Evolutionary conservation across 257 asterid genomes (phyloP).

Genomic region (Solanum chmielewskii): DNA sequence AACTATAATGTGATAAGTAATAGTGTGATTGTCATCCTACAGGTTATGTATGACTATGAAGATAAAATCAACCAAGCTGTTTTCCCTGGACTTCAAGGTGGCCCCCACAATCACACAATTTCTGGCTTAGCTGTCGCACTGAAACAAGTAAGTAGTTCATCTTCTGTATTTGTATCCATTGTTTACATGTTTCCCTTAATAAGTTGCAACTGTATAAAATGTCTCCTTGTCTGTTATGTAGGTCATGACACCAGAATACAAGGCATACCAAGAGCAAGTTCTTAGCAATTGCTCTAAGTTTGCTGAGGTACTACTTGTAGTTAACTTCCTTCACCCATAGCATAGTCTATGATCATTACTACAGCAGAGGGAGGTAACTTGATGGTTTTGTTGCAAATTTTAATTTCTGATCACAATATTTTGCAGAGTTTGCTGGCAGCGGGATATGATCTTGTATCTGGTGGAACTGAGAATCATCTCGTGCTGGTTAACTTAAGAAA

Average conservation of each 20-base stretch:
- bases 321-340: neutral
- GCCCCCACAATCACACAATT: constrained; percentile 98
- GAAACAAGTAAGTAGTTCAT: constrained; percentile 73
- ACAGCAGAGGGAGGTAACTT: neutral
- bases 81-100: constrained; percentile 99
- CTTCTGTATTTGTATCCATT: constrained; percentile 10
- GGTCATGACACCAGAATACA: constrained; percentile 93
- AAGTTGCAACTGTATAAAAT: neutral
- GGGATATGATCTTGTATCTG: constrained; percentile 87
- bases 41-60: constrained; percentile 86
- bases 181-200: neutral
- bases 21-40: constrained; percentile 4
- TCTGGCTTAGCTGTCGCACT: constrained; percentile 93
- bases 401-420: neutral
- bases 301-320: constrained; percentile 50
- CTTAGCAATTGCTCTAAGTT: constrained; percentile 79
- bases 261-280: constrained; percentile 90
- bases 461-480: constrained; percentile 97
- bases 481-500: constrained; percentile 75
- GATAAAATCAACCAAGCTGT: constrained; percentile 97
- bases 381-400: neutral
- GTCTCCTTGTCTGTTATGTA: constrained; percentile 14
- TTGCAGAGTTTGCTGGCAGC: constrained; percentile 57
- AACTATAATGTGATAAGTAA: neutral
- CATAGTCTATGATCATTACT: neutral